Conservation (phyloP, 2,329 filamentous ascomycete species). For the Hypoxylon sp. region DNA sequence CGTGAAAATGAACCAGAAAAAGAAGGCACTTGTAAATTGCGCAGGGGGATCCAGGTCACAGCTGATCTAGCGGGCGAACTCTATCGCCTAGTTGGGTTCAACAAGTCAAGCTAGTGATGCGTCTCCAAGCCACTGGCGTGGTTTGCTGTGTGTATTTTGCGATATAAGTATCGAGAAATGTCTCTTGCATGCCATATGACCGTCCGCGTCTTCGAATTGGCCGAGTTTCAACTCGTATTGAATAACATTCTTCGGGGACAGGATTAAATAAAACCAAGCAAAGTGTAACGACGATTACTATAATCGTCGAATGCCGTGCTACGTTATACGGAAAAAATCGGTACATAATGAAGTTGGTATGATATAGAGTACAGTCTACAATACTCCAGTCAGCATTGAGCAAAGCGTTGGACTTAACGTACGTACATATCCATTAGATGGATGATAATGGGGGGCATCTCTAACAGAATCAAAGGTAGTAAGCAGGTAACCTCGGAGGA, state of each 20-base stretch:
- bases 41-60: conserved; percentile 28
- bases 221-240: conserved; percentile 6
- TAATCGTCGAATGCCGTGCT: not conserved
- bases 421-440: too few species aligned
- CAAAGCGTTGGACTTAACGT: too few species aligned
- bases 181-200: not conserved
- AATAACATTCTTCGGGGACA: conserved; percentile 3
- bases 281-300: not conserved
- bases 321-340: not conserved
- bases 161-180: conserved; percentile 11
- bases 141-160: not conserved
- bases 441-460: not conserved
- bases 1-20: conserved; percentile 18
- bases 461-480: not conserved
- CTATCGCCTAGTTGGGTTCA: conserved; percentile 13
- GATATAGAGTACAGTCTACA: too few species aligned
- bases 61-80: conserved; percentile 22
- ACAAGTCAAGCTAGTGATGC: conserved; percentile 18
- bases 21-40: conserved; percentile 10
- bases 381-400: too few species aligned
- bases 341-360: not conserved
- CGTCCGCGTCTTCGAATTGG: not conserved
- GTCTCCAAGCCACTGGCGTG: conserved; percentile 21
- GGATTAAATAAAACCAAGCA: not conserved
- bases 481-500: not conserved